Evolutionary conservation across 1,284 basidiomycete genomes (phyloP).

Genomic region (Heterobasidion irregulare): DNA sequence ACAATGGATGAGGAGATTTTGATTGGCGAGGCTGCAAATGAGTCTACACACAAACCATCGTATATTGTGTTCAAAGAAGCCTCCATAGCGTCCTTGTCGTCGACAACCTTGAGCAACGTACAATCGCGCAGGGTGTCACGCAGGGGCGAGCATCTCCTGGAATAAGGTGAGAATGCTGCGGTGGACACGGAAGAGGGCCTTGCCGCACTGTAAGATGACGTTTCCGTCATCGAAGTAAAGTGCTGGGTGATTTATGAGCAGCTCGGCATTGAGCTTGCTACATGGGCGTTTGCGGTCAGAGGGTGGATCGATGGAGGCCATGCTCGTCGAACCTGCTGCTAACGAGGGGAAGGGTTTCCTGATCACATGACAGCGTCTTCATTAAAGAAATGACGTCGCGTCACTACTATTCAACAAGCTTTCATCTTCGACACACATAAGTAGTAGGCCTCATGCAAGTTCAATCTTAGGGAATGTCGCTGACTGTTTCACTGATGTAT

Average conservation of each 20-base stretch:
- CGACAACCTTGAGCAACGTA: constrained; percentile 1
- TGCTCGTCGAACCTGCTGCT: no score
- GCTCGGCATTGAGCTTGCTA: not conserved
- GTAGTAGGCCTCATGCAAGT: no score
- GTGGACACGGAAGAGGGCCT: constrained; percentile 11
- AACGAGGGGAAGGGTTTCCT: no score
- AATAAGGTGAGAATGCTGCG: constrained; percentile 7
- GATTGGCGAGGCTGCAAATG: not conserved
- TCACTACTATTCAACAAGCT: no score
- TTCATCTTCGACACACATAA: no score
- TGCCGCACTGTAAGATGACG: constrained; percentile 6
- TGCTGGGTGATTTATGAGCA: constrained; percentile 6
- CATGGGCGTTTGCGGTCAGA: constrained; percentile 1
- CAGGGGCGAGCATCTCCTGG: not conserved
- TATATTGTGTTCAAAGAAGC: constrained; percentile 10
- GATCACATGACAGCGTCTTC: no score
- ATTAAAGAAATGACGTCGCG: no score
- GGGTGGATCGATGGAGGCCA: no score
- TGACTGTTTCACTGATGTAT: no score
- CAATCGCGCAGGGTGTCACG: not conserved
- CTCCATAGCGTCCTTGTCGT: constrained; percentile 10
- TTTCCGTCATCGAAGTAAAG: constrained; percentile 13
- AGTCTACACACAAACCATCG: no score
- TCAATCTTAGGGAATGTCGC: no score
- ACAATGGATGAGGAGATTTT: no score